Evolutionary conservation across 768 basidiomycete species (phyloP).

Genomic region (Tylopilus intermedius): DNA sequence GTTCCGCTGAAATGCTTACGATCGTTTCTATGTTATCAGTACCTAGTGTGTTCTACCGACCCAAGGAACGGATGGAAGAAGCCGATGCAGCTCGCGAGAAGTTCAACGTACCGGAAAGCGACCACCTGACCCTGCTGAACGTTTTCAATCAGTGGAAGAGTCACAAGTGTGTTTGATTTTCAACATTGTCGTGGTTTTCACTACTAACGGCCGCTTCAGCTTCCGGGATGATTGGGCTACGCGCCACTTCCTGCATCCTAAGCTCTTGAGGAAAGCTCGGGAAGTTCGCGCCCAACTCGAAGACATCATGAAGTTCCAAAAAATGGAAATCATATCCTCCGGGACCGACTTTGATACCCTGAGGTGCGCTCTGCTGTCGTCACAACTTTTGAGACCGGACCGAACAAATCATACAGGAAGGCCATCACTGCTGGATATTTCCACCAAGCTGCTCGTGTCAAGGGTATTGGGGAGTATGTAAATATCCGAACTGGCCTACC

Average conservation of each 20-base stretch:
- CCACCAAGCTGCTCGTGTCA: slow-evolving; percentile 96
- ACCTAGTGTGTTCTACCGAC: slow-evolving; percentile 95
- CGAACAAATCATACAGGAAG: slow-evolving; percentile 51
- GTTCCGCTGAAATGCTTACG: slow-evolving; percentile 94
- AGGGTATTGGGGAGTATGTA: slow-evolving; percentile 98
- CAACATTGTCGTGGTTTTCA: not conserved
- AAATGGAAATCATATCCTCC: slow-evolving; percentile 86
- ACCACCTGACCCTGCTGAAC: slow-evolving; percentile 91
- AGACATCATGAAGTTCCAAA: slow-evolving; percentile 99
- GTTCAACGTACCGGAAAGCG: slow-evolving; percentile 97
- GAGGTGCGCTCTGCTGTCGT: slow-evolving; percentile 38
- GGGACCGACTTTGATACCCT: slow-evolving; percentile 95
- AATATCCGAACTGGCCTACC: slow-evolving; percentile 94
- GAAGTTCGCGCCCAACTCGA: slow-evolving; percentile 95
- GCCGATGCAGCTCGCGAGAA: slow-evolving; percentile 96
- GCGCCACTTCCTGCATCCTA: slow-evolving; percentile 95
- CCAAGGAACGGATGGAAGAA: slow-evolving; percentile 96
- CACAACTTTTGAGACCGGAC: not conserved
- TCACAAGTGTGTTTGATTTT: slow-evolving; percentile 60
- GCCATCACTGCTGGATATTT: slow-evolving; percentile 97
- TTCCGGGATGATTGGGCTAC: slow-evolving; percentile 93
- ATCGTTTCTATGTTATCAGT: slow-evolving; percentile 99
- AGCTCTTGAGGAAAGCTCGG: slow-evolving; percentile 87
- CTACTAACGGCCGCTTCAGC: slow-evolving; percentile 37
- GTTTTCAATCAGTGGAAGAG: slow-evolving; percentile 99